Base-by-base conservation (phyloP, 305 asterid species). In the Nicotiana rustica region DNA sequence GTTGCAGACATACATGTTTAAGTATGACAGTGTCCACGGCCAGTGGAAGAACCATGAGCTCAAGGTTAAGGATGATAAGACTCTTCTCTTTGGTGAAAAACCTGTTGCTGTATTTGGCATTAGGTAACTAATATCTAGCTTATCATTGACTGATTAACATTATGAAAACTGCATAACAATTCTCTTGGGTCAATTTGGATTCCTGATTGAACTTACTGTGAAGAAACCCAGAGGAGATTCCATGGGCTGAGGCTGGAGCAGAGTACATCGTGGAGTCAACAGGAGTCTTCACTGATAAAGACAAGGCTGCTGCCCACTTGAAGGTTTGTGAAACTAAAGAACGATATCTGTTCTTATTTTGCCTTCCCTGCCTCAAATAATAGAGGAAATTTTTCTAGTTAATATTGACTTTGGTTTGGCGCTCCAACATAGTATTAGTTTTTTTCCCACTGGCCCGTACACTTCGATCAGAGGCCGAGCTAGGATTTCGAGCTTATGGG, bases 11-110 rank as follows among this genome's bases (percentile, higher is more conserved):
- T 66, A 21, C 15, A 66, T 66, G 18, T 4, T 21, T 12, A 93
- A 94, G 87, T 94, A 94, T 52, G 98, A 94, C 85, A 92, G 88
- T 86, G 98, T 94, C 67, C 98, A 94, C 61, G 98, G 98, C 60
- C 92, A 85, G 69, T 94, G 96, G 95, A 93, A 91, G 78, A 87
- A 93, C 71, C 79, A 89, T 25, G 97, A 92, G 75, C 84, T 94
- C 57, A 90, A 57, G 83, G 91, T 92, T 13, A 89, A 93, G 93
- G 98, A 94, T 82, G 88, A 89, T 13, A 93, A 93, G 88, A 94
- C 97, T 73, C 96, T 94, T 85, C 95, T 94, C 88, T 92, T 94
- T 64, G 98, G 96, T 77, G 92, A 92, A 57, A 92, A 84, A 87
- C 89, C 96, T 4, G 94, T 94, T 83, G 31, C 92, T 2, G 98